Evolutionary conservation across 2,329 filamentous ascomycete species (phyloP).

Genomic region (Botrytis cinerea): DNA sequence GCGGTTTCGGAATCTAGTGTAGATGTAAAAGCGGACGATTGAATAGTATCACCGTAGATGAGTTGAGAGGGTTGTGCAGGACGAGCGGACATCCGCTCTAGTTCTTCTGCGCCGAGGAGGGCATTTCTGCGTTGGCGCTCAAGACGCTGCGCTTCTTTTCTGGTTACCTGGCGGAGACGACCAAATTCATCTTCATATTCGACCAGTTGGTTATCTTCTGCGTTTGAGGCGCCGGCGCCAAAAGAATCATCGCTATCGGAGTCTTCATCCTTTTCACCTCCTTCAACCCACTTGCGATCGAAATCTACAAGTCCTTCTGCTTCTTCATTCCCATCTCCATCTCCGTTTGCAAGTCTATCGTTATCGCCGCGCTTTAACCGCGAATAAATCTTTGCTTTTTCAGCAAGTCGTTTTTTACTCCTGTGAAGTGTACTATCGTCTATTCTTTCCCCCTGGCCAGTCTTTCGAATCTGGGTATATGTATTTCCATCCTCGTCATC

Average conservation of each 20-base stretch:
- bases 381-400: constrained; percentile 85
- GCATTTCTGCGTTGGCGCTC: constrained; percentile 57
- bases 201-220: constrained; percentile 58
- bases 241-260: constrained; percentile 18
- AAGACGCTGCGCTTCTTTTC: constrained; percentile 65
- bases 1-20: constrained; percentile 60
- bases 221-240: constrained; percentile 44
- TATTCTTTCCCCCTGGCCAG: constrained; percentile 42
- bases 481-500: constrained; percentile 49
- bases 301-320: constrained; percentile 79
- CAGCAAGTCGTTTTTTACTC: constrained; percentile 79
- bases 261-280: constrained; percentile 52
- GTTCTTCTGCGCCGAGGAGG: constrained; percentile 57
- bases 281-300: constrained; percentile 82
- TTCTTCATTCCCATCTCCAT: constrained; percentile 55
- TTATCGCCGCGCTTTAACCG: constrained; percentile 90
- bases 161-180: constrained; percentile 72
- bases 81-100: constrained; percentile 68
- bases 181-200: constrained; percentile 94
- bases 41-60: constrained; percentile 84
- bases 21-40: constrained; percentile 71
- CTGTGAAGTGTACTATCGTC: constrained; percentile 59
- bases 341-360: constrained; percentile 43
- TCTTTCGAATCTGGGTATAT: constrained; percentile 61
- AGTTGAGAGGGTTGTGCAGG: constrained; percentile 67